Evolutionary conservation across 805 yeast species (phyloP), one percentile per base, ranked within the genome.

Genomic region (Teunomyces gatunensis): DNA sequence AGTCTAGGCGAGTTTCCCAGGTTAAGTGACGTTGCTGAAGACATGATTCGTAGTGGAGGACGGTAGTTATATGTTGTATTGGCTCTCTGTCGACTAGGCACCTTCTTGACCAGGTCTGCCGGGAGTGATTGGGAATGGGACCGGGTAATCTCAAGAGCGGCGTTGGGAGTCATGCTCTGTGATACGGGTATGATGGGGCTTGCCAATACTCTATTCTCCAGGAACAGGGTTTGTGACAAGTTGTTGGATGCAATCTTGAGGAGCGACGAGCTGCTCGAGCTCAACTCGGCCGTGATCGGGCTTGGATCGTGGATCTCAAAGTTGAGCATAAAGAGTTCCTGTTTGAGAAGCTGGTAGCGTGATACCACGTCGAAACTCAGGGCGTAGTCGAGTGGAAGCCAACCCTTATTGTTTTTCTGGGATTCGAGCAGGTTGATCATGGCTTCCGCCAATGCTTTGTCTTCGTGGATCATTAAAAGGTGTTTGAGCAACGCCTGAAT

Each of bases 331-430:
- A 57, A 42, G 34, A 64, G 39, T 6, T 58, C 60, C 13, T 50
- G 47, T 44, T 60, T 65, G 46, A 68, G 50, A 6, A 35, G 25
- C 30, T 58, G 55, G 53, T 67, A 72, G 11, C 52, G 45, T n/a
- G 49, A 49, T 2, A 61, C 56, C 36, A 69, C 50, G 15, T 61
- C 62, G 49, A 65, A 68, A 27, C 63, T 51, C 4, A 60, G 56
- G 7, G 76, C 64, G 43, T 61, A 59, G 23, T 69, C 73, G 13
- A 56, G 45, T 0, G 75, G 65, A 2, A 54, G 32, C 82, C 89
- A 83, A 3, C 87, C 86, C n/a, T 74, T 73, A 11, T 65, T 61
- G 61, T 88, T 88, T 30, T 69, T 61, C 18, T 74, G 56, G 18
- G 70, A 65, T 33, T 74, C 75, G 49, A 81, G 78, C 1, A 81